phyloP scores from a whole-genome alignment of 2,329 filamentous ascomycete genomes.

The Cladophialophora yegresii region DNA sequence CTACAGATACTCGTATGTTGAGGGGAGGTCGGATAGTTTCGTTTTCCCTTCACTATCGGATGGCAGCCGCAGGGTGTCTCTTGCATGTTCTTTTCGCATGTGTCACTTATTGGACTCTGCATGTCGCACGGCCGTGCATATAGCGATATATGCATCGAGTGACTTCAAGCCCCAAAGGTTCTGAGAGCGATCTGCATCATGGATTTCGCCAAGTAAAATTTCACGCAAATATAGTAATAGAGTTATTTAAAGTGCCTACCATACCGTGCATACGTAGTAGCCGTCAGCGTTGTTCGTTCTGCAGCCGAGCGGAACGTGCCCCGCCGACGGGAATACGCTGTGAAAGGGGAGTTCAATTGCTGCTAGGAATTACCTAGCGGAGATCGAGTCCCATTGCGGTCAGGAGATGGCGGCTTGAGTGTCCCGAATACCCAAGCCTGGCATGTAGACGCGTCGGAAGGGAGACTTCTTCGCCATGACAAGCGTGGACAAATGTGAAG shows the following conservation, averaged over 20 bases:
- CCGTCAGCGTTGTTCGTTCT: neutral
- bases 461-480: neutral
- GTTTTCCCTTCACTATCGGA: neutral
- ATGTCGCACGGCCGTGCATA: slow-evolving; percentile 2
- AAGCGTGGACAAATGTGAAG: neutral
- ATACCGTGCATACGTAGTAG: slow-evolving; percentile 1
- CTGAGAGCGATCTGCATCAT: neutral
- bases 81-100: neutral
- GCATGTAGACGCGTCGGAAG: neutral
- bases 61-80: neutral
- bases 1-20: neutral
- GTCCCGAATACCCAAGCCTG: neutral
- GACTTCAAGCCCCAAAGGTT: neutral
- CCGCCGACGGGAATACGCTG: neutral
- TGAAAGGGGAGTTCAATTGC: neutral
- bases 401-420: neutral
- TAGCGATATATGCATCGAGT: neutral
- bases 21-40: neutral
- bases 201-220: neutral
- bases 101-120: neutral
- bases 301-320: slow-evolving; percentile 9
- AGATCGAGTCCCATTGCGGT: neutral
- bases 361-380: neutral
- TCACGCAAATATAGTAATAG: neutral
- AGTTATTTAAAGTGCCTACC: neutral